These are phyloP conservation scores for Baorangia bicolor DNA, from an alignment of 768 basidiomycete species.

Conservation along the genomic window DNA sequence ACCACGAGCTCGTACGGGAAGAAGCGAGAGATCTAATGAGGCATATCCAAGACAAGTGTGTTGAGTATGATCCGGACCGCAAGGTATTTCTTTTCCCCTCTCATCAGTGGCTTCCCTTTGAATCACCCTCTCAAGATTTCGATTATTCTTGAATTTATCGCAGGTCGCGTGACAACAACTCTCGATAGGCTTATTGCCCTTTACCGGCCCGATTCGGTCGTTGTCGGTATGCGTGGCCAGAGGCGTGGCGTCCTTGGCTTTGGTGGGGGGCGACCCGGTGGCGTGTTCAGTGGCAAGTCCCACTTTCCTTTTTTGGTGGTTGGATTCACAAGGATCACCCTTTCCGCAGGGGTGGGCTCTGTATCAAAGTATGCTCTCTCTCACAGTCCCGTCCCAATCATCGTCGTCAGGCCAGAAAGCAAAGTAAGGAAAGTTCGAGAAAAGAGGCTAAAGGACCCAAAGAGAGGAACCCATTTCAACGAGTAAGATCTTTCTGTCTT, in stretches of 20 bases:
- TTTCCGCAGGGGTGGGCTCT: slow-evolving; percentile 59
- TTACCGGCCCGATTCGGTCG: slow-evolving; percentile 87
- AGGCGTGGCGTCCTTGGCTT: slow-evolving; percentile 48
- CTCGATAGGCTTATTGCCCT: slow-evolving; percentile 91
- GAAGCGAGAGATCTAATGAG: slow-evolving; percentile 84
- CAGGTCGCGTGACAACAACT: slow-evolving; percentile 84
- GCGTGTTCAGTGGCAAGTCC: slow-evolving; percentile 26
- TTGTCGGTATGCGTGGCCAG: slow-evolving; percentile 87
- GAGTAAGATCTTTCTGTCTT: slow-evolving; percentile 35
- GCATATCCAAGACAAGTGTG: slow-evolving; percentile 75
- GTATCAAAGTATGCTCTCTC: slow-evolving; percentile 77
- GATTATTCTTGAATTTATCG: slow-evolving; percentile 91
- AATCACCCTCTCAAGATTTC: slow-evolving; percentile 55
- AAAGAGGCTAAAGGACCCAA: slow-evolving; percentile 86
- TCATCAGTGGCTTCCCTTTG: not conserved
- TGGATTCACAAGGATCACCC: slow-evolving; percentile 9
- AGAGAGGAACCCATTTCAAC: slow-evolving; percentile 83
- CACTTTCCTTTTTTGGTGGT: not conserved
- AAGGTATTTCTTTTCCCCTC: slow-evolving; percentile 46
- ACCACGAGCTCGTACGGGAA: slow-evolving; percentile 74
- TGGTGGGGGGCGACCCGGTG: slow-evolving; percentile 28
- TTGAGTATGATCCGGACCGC: slow-evolving; percentile 73
- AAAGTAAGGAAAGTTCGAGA: slow-evolving; percentile 83
- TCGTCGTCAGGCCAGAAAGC: slow-evolving; percentile 89
- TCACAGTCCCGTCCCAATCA: slow-evolving; percentile 93